Evolutionary conservation across 164 flowering plant genomes (phyloP).

Genomic region (Vitis rupestris): DNA sequence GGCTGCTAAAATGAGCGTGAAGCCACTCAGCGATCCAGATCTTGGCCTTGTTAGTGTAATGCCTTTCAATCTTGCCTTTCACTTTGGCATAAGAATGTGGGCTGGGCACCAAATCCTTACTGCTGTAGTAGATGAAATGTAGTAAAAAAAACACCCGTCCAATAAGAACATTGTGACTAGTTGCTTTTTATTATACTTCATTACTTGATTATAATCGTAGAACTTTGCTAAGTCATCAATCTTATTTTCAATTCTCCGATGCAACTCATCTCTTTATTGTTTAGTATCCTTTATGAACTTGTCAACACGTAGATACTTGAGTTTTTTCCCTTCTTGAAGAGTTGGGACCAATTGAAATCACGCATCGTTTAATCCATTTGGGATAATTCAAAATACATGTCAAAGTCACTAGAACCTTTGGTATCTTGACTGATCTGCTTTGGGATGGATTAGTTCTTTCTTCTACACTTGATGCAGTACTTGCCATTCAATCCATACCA

Average conservation of each 20-base stretch:
- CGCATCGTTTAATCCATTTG: constrained; percentile 4
- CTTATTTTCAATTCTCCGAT: too few relatives aligned
- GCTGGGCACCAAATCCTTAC: neutral
- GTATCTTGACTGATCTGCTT: neutral
- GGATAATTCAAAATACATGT: neutral
- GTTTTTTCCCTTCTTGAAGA: neutral
- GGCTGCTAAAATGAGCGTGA: too few relatives aligned
- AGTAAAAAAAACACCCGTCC: neutral
- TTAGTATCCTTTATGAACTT: constrained; percentile 5
- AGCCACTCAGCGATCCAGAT: neutral
- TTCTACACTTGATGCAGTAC: too few relatives aligned
- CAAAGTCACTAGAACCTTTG: neutral
- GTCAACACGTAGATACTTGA: neutral
- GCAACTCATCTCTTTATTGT: too few relatives aligned
- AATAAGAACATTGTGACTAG: neutral
- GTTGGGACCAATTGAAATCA: constrained; percentile 18
- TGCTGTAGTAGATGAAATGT: neutral
- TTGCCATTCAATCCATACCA: too few relatives aligned
- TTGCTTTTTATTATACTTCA: too few relatives aligned
- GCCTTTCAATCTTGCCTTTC: neutral
- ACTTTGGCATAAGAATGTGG: neutral
- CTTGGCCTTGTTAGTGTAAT: neutral
- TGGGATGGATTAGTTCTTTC: too few relatives aligned
- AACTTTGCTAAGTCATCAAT: too few relatives aligned
- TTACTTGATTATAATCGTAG: too few relatives aligned